Evolutionary conservation across 345 rosid species (phyloP).

Genomic region (Odontarrhena argentea): DNA sequence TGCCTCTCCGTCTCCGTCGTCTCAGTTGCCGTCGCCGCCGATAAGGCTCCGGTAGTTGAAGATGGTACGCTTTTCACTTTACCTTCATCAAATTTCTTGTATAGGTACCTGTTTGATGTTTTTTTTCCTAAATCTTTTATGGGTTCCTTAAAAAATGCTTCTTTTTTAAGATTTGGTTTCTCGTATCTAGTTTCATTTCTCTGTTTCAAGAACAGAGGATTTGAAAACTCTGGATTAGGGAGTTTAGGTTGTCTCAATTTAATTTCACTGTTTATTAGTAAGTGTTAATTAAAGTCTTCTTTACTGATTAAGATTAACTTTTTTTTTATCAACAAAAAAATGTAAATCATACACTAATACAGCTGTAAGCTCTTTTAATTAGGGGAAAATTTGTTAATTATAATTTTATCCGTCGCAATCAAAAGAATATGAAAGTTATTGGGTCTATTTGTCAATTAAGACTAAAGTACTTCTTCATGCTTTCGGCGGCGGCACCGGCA

Average conservation of each 20-base stretch:
- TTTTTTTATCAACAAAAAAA: no score
- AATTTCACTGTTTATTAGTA: conserved; percentile 6
- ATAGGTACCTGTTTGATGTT: no score
- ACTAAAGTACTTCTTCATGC: conserved; percentile 16
- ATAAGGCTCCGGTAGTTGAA: conserved; percentile 48
- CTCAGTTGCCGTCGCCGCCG: conserved; percentile 46
- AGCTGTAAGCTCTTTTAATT: background rate
- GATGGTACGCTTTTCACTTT: conserved; percentile 58
- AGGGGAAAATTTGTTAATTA: background rate
- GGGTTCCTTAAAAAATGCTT: no score
- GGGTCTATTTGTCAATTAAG: conserved; percentile 21
- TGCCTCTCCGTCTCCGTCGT: conserved; percentile 36
- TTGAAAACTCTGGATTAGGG: background rate
- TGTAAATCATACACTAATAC: background rate
- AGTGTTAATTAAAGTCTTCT: background rate
- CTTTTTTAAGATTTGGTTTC: no score
- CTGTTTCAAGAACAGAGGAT: no score
- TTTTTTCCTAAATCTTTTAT: no score
- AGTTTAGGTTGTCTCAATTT: background rate
- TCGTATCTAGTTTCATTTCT: no score
- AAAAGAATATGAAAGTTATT: background rate
- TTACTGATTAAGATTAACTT: background rate
- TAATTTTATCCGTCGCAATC: background rate
- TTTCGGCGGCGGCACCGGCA: conserved; percentile 35
- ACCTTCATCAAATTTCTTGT: background rate